These are phyloP conservation scores for Wallacemonas sp. DNA, from an alignment of 208 protist species.

Conservation along the genomic window DNA sequence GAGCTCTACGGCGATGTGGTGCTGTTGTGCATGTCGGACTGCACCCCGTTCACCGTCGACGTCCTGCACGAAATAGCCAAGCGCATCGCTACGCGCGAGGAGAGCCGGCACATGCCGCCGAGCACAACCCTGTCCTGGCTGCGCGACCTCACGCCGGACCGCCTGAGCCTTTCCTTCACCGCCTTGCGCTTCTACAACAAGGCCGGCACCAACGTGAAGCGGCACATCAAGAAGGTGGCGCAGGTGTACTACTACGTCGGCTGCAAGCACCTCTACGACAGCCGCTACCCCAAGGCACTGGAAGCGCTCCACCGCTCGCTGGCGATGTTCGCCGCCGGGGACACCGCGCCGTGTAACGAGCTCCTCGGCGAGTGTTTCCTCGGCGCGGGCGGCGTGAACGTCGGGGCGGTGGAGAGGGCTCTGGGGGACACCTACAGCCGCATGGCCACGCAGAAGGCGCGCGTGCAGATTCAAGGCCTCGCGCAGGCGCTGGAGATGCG, in stretches of 20 bases:
- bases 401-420: conserved; percentile 39
- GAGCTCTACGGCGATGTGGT: conserved; percentile 83
- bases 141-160: conserved; percentile 49
- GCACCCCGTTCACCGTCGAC: conserved; percentile 56
- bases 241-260: conserved; percentile 80
- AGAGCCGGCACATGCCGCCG: conserved; percentile 19
- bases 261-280: conserved; percentile 48
- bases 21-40: conserved; percentile 66
- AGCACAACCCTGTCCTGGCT: conserved; percentile 63
- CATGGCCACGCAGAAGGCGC: conserved; percentile 51
- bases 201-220: conserved; percentile 41
- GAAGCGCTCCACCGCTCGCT: conserved; percentile 72
- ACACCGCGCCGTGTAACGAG: conserved; percentile 35
- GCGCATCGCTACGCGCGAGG: conserved; percentile 37
- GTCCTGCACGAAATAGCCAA: conserved; percentile 50
- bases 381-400: conserved; percentile 30
- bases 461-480: conserved; percentile 7
- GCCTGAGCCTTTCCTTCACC: conserved; percentile 71
- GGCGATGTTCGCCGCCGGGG: conserved; percentile 53
- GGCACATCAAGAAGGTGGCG: conserved; percentile 56
- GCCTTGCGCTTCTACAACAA: conserved; percentile 72
- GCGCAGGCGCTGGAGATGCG: background rate
- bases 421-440: conserved; percentile 67
- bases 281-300: conserved; percentile 82
- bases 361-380: conserved; percentile 55